A percentile compares a stretch with the other conserved stretches of the same genome.
Conservation (phyloP, 768 basidiomycete genomes). For the Pisolithus albus region DNA sequence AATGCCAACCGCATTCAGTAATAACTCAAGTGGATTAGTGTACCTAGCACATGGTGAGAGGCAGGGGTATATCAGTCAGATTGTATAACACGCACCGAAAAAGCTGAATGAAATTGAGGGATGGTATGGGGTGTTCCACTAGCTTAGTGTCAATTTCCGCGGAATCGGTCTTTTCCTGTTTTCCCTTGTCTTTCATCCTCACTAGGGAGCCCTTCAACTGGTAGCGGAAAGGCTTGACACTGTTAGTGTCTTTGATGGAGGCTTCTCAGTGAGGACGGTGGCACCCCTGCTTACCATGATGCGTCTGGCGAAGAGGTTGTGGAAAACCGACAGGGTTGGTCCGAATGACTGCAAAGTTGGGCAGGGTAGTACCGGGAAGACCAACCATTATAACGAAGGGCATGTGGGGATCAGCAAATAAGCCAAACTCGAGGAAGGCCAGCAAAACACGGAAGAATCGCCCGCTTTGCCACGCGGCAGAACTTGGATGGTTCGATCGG, state of each 20-base stretch:
- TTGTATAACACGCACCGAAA: conserved; percentile 36
- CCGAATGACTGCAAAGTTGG: too few relatives aligned
- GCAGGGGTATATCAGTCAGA: not conserved
- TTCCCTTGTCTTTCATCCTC: conserved; percentile 31
- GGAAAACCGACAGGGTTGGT: too few relatives aligned
- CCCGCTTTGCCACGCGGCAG: too few relatives aligned
- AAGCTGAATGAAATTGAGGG: conserved; percentile 37
- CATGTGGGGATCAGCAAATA: too few relatives aligned
- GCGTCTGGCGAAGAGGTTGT: not conserved
- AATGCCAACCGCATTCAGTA: conserved; percentile 64
- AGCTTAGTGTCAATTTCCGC: conserved; percentile 11
- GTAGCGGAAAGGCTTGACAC: not conserved
- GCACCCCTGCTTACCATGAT: conserved; percentile 40
- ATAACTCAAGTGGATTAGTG: conserved; percentile 61
- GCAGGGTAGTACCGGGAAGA: too few relatives aligned
- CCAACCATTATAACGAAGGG: too few relatives aligned
- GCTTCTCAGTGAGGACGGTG: conserved; percentile 42
- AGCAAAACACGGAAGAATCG: too few relatives aligned
- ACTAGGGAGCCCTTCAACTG: not conserved
- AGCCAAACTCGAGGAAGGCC: too few relatives aligned
- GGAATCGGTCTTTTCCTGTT: conserved; percentile 8
- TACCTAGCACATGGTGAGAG: conserved; percentile 41
- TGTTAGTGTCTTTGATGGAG: conserved; percentile 6
- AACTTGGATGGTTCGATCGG: too few relatives aligned
- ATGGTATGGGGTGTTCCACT: conserved; percentile 25